These are phyloP conservation scores for Apophysomyces variabilis DNA, from an alignment of 371 early-diverging fungal genomes.

Conservation along the genomic window DNA sequence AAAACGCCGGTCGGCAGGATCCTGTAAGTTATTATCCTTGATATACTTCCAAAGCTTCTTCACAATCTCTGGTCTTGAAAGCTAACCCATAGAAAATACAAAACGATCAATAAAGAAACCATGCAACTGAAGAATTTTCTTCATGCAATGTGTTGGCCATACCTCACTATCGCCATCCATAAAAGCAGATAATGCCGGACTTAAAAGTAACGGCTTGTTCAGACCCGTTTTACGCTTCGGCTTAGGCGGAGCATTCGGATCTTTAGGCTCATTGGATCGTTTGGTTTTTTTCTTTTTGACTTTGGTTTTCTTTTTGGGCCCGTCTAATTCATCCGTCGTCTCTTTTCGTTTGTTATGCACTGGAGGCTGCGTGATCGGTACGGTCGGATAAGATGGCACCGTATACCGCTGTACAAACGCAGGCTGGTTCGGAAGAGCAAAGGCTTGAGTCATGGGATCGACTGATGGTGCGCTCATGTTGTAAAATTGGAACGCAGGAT, in stretches of 20 bases:
- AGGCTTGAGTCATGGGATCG: slow-evolving; percentile 8
- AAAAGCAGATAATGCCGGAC: slow-evolving; percentile 52
- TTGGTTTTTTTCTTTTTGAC: slow-evolving; percentile 27
- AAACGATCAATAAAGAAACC: not conserved
- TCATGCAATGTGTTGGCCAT: not conserved
- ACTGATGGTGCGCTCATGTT: slow-evolving; percentile 6
- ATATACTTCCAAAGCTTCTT: slow-evolving; percentile 64
- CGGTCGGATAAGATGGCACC: not conserved
- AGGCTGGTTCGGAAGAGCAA: slow-evolving; percentile 2
- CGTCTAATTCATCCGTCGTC: not conserved
- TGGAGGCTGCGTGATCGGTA: not conserved
- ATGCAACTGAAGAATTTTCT: slow-evolving; percentile 1
- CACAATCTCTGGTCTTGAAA: slow-evolving; percentile 60
- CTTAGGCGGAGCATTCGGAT: slow-evolving; percentile 56
- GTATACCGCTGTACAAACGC: not conserved
- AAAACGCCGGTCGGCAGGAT: slow-evolving; percentile 59
- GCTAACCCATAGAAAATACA: slow-evolving; percentile 30
- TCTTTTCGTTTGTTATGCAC: not conserved
- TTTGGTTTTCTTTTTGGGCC: slow-evolving; percentile 24
- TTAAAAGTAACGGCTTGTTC: slow-evolving; percentile 54
- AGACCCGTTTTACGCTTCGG: slow-evolving; percentile 56
- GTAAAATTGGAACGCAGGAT: slow-evolving; percentile 8
- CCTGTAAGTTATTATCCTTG: slow-evolving; percentile 62
- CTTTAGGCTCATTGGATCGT: slow-evolving; percentile 27
- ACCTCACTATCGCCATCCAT: slow-evolving; percentile 56